Conservation (phyloP, 305 asterid genomes). For the Fraxinus xanthoxyloides region DNA sequence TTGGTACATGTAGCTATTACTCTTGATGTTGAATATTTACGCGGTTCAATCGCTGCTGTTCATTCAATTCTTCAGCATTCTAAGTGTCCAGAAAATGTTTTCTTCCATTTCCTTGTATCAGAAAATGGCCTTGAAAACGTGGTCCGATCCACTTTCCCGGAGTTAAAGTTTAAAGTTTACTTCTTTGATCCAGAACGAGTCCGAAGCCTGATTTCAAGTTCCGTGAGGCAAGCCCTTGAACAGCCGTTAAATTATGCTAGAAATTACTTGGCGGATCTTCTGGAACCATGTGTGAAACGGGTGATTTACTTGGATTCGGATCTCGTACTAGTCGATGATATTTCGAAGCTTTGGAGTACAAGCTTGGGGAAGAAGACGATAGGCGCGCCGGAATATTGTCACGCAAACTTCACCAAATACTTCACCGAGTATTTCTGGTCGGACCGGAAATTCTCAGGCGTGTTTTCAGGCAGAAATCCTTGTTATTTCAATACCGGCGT, state of each 20-base stretch:
- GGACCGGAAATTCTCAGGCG: conserved; percentile 44
- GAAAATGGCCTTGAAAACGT: conserved; percentile 58
- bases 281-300: conserved; percentile 72
- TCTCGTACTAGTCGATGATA: conserved; percentile 82
- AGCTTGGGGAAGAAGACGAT: conserved; percentile 59
- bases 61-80: conserved; percentile 39
- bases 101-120: conserved; percentile 57
- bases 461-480: conserved; percentile 54
- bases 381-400: conserved; percentile 96
- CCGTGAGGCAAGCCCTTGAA: conserved; percentile 88
- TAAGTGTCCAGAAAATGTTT: conserved; percentile 32
- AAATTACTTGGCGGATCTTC: conserved; percentile 74
- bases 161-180: conserved; percentile 79
- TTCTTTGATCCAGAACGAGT: conserved; percentile 84
- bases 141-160: conserved; percentile 76
- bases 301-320: conserved; percentile 94
- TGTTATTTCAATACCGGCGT: conserved; percentile 96
- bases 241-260: conserved; percentile 89
- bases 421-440: conserved; percentile 78
- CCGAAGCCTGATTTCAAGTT: conserved; percentile 67
- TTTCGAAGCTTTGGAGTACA: conserved; percentile 72
- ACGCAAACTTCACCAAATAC: conserved; percentile 86
- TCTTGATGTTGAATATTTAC: conserved; percentile 36
- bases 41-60: conserved; percentile 40
- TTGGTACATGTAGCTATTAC: conserved; percentile 39